Conservation (phyloP, 2,329 filamentous ascomycete species). For the Aspergillus sp. region DNA sequence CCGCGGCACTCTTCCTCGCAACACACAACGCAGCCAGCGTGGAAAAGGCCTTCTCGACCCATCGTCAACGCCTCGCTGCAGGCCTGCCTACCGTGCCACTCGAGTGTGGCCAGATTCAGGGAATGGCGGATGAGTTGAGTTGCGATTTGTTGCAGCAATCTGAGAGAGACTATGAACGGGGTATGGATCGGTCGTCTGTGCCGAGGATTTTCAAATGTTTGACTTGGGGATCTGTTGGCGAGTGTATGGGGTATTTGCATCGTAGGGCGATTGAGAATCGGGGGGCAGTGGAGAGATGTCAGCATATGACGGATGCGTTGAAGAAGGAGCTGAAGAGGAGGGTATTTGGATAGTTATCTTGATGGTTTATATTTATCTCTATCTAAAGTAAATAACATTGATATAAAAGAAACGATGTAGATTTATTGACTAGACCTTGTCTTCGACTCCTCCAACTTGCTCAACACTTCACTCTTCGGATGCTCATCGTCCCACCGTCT, state of each 20-base stretch:
- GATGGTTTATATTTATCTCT: too few species aligned
- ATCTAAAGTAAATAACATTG: too few species aligned
- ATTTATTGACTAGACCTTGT: too few species aligned
- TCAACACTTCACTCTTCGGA: constrained; percentile 12
- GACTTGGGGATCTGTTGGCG: constrained; percentile 49
- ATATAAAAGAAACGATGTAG: too few species aligned
- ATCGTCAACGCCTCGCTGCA: constrained; percentile 31
- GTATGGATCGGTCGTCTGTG: constrained; percentile 7
- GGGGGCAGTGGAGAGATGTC: constrained; percentile 62
- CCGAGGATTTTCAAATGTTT: constrained; percentile 50
- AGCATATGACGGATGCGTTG: constrained; percentile 59
- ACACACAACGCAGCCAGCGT: constrained; percentile 51
- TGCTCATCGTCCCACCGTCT: constrained; percentile 14
- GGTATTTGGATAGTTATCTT: neutral
- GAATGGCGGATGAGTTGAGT: constrained; percentile 91
- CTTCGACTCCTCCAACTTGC: constrained; percentile 5
- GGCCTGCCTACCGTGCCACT: constrained; percentile 37
- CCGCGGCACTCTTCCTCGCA: constrained; percentile 46
- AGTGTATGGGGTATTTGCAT: constrained; percentile 52
- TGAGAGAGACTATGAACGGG: constrained; percentile 8
- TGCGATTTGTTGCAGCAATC: constrained; percentile 38
- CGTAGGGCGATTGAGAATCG: constrained; percentile 66
- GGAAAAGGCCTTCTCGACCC: constrained; percentile 36
- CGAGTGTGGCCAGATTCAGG: constrained; percentile 71
- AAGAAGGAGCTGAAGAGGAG: constrained; percentile 50